phyloP scores from a whole-genome alignment of 106 monocot genomes.

The Dendrobium catenatum region DNA sequence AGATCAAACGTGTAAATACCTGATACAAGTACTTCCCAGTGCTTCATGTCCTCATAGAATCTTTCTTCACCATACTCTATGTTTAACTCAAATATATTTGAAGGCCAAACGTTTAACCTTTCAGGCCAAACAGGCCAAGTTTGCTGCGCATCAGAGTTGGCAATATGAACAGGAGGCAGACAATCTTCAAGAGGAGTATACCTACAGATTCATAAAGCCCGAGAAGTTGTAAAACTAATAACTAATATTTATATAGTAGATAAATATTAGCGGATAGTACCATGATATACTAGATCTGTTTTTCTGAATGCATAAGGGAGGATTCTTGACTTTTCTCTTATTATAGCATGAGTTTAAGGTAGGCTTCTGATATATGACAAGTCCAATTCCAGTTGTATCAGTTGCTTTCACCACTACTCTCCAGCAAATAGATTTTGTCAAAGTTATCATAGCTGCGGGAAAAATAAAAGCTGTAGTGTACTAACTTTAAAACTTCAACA shows the following conservation, averaged over 20 bases:
- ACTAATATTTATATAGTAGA: background rate
- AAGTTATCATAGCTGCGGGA: constrained; percentile 78
- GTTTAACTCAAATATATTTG: constrained; percentile 24
- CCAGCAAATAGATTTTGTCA: constrained; percentile 86
- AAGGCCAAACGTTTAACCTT: constrained; percentile 40
- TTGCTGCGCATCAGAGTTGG: constrained; percentile 19
- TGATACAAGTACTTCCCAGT: constrained; percentile 66
- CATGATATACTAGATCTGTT: constrained; percentile 44
- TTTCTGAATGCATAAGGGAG: constrained; percentile 49
- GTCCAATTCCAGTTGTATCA: constrained; percentile 71
- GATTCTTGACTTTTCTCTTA: constrained; percentile 38
- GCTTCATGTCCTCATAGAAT: constrained; percentile 35
- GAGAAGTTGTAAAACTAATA: background rate
- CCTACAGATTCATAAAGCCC: constrained; percentile 19
- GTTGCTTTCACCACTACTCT: constrained; percentile 54
- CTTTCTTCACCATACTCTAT: constrained; percentile 18
- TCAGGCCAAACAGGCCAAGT: constrained; percentile 75
- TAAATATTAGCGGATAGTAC: constrained; percentile 20
- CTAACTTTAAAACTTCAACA: background rate
- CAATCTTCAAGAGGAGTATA: constrained; percentile 77
- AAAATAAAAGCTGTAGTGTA: background rate
- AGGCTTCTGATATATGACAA: constrained; percentile 91
- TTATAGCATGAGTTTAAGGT: constrained; percentile 65
- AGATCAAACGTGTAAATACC: constrained; percentile 38
- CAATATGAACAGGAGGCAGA: constrained; percentile 28